phyloP scores from a whole-genome alignment of 129 eudicot genomes.

The Pulicaria dysenterica region DNA sequence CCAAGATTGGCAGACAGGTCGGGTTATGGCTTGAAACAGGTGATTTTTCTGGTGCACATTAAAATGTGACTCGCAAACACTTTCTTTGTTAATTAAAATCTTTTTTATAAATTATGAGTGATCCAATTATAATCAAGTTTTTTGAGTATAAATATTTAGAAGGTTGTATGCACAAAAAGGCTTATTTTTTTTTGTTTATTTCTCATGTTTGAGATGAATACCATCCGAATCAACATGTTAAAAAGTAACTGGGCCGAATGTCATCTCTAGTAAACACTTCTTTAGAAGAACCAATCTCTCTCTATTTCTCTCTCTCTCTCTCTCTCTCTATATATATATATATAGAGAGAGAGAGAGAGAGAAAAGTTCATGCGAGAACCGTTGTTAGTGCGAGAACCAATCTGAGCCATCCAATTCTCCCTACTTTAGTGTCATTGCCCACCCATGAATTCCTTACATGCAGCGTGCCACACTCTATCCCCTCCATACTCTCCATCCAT shows the following conservation, averaged over 20 bases:
- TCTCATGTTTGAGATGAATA: not conserved
- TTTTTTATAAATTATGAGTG: not conserved
- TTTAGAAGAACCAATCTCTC: constrained; percentile 7
- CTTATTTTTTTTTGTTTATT: not conserved
- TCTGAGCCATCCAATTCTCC: too few species aligned
- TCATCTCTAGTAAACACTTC: constrained; percentile 1
- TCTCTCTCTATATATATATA: too few species aligned
- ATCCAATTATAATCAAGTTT: not conserved
- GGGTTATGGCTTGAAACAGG: not conserved
- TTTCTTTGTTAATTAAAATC: not conserved
- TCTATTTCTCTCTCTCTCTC: not conserved
- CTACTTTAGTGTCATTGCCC: too few species aligned
- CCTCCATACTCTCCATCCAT: too few species aligned
- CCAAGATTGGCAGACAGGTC: not conserved
- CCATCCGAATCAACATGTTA: constrained; percentile 1
- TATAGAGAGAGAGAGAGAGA: too few species aligned
- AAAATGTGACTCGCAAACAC: not conserved
- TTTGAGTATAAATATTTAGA: not conserved
- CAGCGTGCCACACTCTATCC: too few species aligned
- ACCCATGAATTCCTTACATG: too few species aligned
- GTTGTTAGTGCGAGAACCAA: too few species aligned
- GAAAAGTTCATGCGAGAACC: too few species aligned
- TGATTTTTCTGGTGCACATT: not conserved
- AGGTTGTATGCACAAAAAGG: not conserved
- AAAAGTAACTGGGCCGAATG: not conserved